Evolutionary conservation across 2,329 filamentous ascomycete genomes (phyloP), one percentile per base, ranked within the genome.

Genomic region (Sordariomycetes sp.): DNA sequence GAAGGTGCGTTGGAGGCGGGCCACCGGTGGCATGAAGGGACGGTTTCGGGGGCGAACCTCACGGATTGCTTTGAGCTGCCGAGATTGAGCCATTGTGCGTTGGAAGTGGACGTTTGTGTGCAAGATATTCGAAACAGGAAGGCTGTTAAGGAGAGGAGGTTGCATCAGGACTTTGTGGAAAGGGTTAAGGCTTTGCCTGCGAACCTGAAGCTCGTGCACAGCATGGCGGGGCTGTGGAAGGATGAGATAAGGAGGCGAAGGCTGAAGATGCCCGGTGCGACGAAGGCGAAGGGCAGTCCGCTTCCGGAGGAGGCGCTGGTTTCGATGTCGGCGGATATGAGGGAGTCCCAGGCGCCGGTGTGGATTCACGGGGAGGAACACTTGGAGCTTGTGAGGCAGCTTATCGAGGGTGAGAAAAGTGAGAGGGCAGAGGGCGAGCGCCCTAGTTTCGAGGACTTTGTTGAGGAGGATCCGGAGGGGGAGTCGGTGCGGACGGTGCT

Each of bases 281-380:
- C 45, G 17, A 76, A 82, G 61, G 77, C 82, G 35, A 81, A 77
- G 5, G 89, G 82, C 64, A 92, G 81, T 60, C 88, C 90, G 0
- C 96, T 96, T 62, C 84, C 87, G 1, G 76, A 84, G 0, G 91
- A 96, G 62, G 90, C 84, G 4, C 72, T 97, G 59, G 80, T 95
- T 3, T 89, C 90, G 2, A 95, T 97, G 85, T 95, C 90, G 45
- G 90, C 90, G 6, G 87, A 94, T 68, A 76, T 84, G 35, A 80
- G 90, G 56, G 79, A 88, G 59, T 81, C 82, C 2, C 79, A 85
- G 45, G 76, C 82, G n/a, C 82, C 84, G n/a, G 85, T 84, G 0
- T 99, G 94, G 92, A 86, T 96, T 57, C 91, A 96, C 62, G 92
- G 97, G 67, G 84, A 89, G 53, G 91, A 96, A 65, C 92, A 86